Conservation (phyloP, 192 early-diverging fungal species). For the Coemansia sp. region DNA sequence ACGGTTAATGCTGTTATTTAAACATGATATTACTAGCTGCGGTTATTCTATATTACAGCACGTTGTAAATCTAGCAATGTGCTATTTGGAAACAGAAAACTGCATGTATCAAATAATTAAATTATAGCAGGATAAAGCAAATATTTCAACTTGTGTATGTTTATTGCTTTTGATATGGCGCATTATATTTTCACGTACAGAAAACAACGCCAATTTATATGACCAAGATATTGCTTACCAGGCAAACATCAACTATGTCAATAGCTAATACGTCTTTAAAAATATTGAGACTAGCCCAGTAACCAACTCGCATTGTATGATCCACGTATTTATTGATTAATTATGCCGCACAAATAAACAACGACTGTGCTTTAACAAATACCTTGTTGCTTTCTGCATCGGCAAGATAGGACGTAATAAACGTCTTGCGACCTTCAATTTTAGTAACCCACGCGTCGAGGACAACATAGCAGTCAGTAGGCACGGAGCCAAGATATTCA, state of each 20-base stretch:
- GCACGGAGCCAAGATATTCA: slow-evolving; percentile 21
- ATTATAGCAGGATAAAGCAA: too few relatives aligned
- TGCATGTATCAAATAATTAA: too few relatives aligned
- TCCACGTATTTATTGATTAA: background rate
- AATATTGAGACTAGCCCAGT: too few relatives aligned
- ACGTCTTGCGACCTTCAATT: slow-evolving; percentile 37
- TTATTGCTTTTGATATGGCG: too few relatives aligned
- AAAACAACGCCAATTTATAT: too few relatives aligned
- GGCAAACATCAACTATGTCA: too few relatives aligned
- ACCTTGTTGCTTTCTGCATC: slow-evolving; percentile 26
- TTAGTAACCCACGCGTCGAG: slow-evolving; percentile 40
- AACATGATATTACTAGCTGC: background rate
- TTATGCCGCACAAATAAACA: slow-evolving; percentile 31
- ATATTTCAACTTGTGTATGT: too few relatives aligned
- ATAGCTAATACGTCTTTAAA: too few relatives aligned
- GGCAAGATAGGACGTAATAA: slow-evolving; percentile 19
- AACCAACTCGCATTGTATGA: background rate
- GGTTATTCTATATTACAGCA: background rate
- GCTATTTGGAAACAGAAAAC: too few relatives aligned
- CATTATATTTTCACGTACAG: too few relatives aligned
- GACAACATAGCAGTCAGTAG: slow-evolving; percentile 20
- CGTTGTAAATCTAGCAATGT: background rate
- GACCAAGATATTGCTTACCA: too few relatives aligned
- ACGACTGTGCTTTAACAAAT: slow-evolving; percentile 19
- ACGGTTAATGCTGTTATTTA: background rate